Base-by-base conservation (phyloP, 345 rosid genomes). In the Nephelium lappaceum region DNA sequence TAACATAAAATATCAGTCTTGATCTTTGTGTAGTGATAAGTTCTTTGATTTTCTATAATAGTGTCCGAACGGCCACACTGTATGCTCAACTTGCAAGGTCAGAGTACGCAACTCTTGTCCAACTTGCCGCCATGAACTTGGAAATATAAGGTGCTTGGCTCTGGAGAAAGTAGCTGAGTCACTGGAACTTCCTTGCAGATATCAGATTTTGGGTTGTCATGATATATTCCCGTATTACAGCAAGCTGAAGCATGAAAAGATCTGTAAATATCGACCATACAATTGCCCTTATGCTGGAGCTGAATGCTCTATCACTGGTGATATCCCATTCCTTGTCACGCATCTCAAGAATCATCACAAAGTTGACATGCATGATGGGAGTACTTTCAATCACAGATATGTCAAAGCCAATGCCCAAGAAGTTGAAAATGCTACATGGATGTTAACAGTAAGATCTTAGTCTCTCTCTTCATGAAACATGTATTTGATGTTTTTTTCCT, bases 391-490 rank as follows among this genome's bases (percentile, higher is more conserved):
- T 81, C 97, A 95, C 81, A 86, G 95, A 81, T 95, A 95, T 81
- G 97, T 93, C 19, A 93, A 95, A 77, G 85, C 98, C 69, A 89
- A 91, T 84, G 93, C 98, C 5, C 90, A 81, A 3, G 98, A 92
- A 83, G 92, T 93, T 23, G 98, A 93, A 80, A 93, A 95, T 71
- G 98, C 98, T 70, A 95, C 97, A 55, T 93, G 98, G 96, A 95
- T 92, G 98, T 83, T 93, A 75, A 95, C 98, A 57, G 98, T 95
- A 86, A 91, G 87, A 75, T 55, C 21, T 9, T 43, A 62, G 45
- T 24, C 55, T 9, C 60, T 58, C 45, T 36, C 49, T 69, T 25
- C 12, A 61, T 21, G 27, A 55, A 51, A 11, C 27, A 71, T 60
- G 21, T 31, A 36, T 60, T 23, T 23, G 3, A 60, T 60, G 25